A percentile compares a stretch with the other conserved stretches of the same genome.
Conservation (phyloP, 768 basidiomycete species). For the Lentinula raphanica region DNA sequence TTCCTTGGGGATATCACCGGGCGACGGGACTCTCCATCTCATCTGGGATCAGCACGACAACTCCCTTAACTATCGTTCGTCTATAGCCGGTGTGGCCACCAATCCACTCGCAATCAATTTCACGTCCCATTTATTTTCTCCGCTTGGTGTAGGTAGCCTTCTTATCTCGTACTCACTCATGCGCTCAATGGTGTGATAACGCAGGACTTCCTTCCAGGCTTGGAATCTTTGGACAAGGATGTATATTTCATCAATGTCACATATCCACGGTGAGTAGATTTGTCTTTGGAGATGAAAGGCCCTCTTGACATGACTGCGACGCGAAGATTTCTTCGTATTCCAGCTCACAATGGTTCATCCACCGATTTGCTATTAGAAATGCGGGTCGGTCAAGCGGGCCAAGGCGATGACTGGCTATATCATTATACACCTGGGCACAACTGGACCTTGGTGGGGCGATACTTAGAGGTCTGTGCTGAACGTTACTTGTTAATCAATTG, state of each 20-base stretch:
- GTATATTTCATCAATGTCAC: slow-evolving; percentile 30
- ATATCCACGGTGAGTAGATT: slow-evolving; percentile 26
- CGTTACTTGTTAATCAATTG: too few species aligned
- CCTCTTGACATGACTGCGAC: not conserved
- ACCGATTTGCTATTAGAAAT: slow-evolving; percentile 29
- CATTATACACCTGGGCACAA: slow-evolving; percentile 23
- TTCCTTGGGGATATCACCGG: slow-evolving; percentile 29
- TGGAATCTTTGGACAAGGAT: slow-evolving; percentile 23
- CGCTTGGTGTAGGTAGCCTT: slow-evolving; percentile 12
- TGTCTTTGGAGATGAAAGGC: slow-evolving; percentile 5
- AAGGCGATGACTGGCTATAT: slow-evolving; percentile 35
- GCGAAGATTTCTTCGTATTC: slow-evolving; percentile 5
- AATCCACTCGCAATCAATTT: slow-evolving; percentile 20
- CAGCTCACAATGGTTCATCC: not conserved
- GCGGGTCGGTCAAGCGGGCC: slow-evolving; percentile 28
- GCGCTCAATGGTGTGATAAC: not conserved
- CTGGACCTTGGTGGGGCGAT: slow-evolving; percentile 26
- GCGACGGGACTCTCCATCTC: slow-evolving; percentile 29
- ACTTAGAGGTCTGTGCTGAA: slow-evolving; percentile 27
- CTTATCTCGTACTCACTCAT: not conserved
- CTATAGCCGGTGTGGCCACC: slow-evolving; percentile 23
- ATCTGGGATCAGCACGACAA: slow-evolving; percentile 34
- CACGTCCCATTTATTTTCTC: slow-evolving; percentile 22
- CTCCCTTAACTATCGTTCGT: slow-evolving; percentile 27
- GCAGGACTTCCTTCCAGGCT: slow-evolving; percentile 28